Conservation (phyloP, 306 rosid genomes). For the Acacia confusa region DNA sequence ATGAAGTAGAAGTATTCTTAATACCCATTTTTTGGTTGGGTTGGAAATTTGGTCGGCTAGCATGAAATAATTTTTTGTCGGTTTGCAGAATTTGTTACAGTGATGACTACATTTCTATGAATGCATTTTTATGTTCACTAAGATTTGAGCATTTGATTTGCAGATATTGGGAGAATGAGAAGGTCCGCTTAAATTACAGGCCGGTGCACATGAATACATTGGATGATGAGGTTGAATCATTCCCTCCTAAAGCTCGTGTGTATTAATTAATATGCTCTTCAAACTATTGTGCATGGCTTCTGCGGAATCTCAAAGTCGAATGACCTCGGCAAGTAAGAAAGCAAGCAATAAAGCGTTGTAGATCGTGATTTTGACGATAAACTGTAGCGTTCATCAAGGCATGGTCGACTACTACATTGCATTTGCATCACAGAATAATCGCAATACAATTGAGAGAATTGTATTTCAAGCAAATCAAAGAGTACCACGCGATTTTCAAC, state of each 20-base stretch:
- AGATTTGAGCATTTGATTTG: constrained; percentile 34
- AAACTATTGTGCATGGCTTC: constrained; percentile 10
- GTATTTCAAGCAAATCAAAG: neutral
- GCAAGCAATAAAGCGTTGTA: constrained; percentile 38
- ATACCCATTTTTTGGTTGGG: neutral
- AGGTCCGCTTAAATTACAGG: constrained; percentile 80
- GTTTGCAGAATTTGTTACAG: neutral
- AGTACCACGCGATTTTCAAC: neutral
- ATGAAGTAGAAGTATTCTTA: neutral
- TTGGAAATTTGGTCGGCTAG: neutral
- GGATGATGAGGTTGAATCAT: constrained; percentile 80
- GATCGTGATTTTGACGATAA: constrained; percentile 37
- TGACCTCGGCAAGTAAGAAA: constrained; percentile 26
- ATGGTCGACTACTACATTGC: constrained; percentile 24
- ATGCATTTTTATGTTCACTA: neutral
- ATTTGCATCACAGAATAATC: constrained; percentile 27
- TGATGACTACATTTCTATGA: neutral
- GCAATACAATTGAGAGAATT: neutral
- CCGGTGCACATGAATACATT: constrained; percentile 92
- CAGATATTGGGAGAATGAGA: constrained; percentile 86
- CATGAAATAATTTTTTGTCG: neutral
- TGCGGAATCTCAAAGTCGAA: constrained; percentile 24
- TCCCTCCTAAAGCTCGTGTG: constrained; percentile 98
- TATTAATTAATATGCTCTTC: constrained; percentile 55
- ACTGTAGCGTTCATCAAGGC: constrained; percentile 40